Base-by-base conservation (phyloP, 1,284 basidiomycete species). In the Heimioporus retisporus region DNA sequence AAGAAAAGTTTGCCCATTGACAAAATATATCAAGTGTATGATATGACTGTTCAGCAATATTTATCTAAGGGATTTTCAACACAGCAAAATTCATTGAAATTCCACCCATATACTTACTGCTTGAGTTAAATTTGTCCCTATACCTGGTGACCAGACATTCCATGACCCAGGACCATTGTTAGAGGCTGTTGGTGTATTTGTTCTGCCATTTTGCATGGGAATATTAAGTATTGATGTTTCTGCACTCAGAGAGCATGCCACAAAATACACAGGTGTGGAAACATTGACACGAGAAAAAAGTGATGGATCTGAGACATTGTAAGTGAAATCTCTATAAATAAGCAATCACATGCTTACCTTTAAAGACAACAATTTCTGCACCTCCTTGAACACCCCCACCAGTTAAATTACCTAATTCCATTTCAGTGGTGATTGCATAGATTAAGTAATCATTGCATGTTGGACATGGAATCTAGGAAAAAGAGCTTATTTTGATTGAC, bases 161-260 rank as follows among this genome's bases (percentile, higher is more conserved):
- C 66, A 59, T 13, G 54, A 21, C 25, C 35, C 40, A 54, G 7
- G 1, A 18, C 46, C 18, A 40, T 10, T 28, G 6, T 54, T 11
- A n/a, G 7, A 5, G 10, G 43, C 16, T n/a, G 23, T 16, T 58
- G 13, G 11, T 19, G 18, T 3, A 58, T 7, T 7, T 10, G 42
- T 15, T 43, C 31, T 62, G 6, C 61, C 61, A 66, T 63, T 50
- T 31, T 60, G 28, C 44, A 69, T 65, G 48, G 57, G 18, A 6
- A 68, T 21, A 5, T 61, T 10, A 2, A 40, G 8, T 4, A 16
- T 2, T 25, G 55, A 6, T 50, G 59, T 31, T 44, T 23, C 44
- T 43, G 61, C 21, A 56, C 55, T 54, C 4, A 71, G 18, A 21
- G 59, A 59, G 25, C 69, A 71, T 44, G 57, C 60, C 10, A 62